A percentile compares a stretch with the other conserved stretches of the same genome.
Evolutionary conservation across 805 yeast genomes (phyloP).

Genomic region (Komagataella populi): DNA sequence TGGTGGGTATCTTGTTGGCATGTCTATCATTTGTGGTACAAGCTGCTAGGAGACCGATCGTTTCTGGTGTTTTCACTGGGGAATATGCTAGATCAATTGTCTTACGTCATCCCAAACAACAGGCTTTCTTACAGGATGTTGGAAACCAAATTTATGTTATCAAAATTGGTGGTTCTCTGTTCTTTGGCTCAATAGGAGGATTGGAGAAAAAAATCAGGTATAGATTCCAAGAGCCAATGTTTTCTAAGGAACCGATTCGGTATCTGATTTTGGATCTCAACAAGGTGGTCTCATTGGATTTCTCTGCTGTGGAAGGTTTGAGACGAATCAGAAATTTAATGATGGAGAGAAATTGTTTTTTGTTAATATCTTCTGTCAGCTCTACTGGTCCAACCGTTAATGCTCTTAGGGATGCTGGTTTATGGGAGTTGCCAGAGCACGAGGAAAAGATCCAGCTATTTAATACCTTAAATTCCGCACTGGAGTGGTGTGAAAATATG

Average conservation of each 20-base stretch:
- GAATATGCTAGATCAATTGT: constrained; percentile 86
- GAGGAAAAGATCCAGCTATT: constrained; percentile 46
- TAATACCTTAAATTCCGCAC: constrained; percentile 68
- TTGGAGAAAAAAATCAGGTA: constrained; percentile 65
- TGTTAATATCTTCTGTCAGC: constrained; percentile 70
- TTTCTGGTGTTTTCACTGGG: constrained; percentile 76
- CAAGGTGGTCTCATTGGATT: constrained; percentile 72
- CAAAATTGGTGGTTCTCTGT: constrained; percentile 77
- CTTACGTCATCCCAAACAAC: constrained; percentile 79
- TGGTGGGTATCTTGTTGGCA: constrained; percentile 83
- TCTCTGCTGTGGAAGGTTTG: constrained; percentile 93
- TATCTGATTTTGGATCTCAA: constrained; percentile 78
- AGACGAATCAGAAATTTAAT: constrained; percentile 72
- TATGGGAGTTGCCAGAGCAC: constrained; percentile 42
- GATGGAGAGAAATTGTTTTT: constrained; percentile 50
- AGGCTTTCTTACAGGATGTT: constrained; percentile 68
- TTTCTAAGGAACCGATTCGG: constrained; percentile 48
- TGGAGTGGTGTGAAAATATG: constrained; percentile 95
- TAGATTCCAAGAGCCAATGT: constrained; percentile 42
- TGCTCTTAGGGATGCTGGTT: constrained; percentile 73
- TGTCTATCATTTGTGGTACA: constrained; percentile 92
- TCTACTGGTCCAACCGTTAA: constrained; percentile 45
- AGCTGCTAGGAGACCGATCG: constrained; percentile 73
- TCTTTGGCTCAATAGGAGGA: constrained; percentile 92
- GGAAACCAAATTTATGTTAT: constrained; percentile 85